Evolutionary conservation across 148 eudicot genomes (phyloP), one percentile per base, ranked within the genome.

Genomic region (Camellia sinensis): DNA sequence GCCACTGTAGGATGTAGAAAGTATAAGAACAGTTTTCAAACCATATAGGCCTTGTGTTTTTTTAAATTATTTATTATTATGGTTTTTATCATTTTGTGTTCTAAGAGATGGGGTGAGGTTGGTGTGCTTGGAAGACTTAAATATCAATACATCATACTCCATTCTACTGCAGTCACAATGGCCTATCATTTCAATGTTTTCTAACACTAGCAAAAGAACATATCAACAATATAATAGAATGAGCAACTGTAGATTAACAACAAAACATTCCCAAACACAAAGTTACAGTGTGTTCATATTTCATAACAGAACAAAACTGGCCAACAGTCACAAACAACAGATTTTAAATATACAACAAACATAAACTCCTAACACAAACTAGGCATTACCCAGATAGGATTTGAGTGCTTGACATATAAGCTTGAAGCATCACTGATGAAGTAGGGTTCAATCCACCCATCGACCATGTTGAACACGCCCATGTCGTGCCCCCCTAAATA

Each of bases 381-480:
- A 29, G 77, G 82, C 76, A 79, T 79, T 14, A 71, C 46, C 82
- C 82, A 79, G 48, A 79, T 71, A 18, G 82, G 82, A 79, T 45
- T 71, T 0, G 74, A 60, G 61, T 37, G 18, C 18, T 45, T 37
- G 5, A 53, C 8, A 19, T 59, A 48, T 18, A 62, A 44, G 45
- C 22, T 79, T 5, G 13, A n/a, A 5, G 52, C 11, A 40, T 71
- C 68, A 46, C 76, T 79, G 71, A 79, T 50, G 44, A 71, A 62
- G 21, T 17, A 21, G 17, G 70, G 71, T 48, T 50, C 52, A 21
- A 79, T 43, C 0, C 0, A 13, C 22, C 3, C 6, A 29, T 79
- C 37, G 3, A 59, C 67, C 57, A 79, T 5, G 18, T 73, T 37
- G 76, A 71, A 79, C 40, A 79, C 41, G 17, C 82, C 82, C 70